Evolutionary conservation across 352 stramenopile species (phyloP).

Genomic region (Globisporangium sylvaticum): DNA sequence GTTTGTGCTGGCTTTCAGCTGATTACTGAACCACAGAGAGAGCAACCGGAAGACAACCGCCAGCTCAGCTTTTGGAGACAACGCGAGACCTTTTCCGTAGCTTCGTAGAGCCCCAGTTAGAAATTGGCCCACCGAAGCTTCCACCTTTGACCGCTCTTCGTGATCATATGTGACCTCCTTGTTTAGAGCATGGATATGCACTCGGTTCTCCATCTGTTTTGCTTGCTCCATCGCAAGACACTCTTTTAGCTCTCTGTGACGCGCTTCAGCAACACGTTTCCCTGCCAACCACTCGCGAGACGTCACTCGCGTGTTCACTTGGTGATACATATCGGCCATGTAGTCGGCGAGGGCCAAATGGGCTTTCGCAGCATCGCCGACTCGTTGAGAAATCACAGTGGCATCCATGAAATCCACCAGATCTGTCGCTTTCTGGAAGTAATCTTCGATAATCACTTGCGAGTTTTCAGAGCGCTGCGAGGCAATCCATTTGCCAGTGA

Average conservation of each 20-base stretch:
- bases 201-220: constrained; percentile 60
- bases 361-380: constrained; percentile 60
- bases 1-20: constrained; percentile 67
- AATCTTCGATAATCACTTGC: constrained; percentile 90
- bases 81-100: constrained; percentile 64
- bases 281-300: constrained; percentile 89
- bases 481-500: constrained; percentile 91
- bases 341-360: constrained; percentile 89
- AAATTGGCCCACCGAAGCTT: constrained; percentile 85
- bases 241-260: constrained; percentile 54
- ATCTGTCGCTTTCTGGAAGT: constrained; percentile 81
- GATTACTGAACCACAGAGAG: constrained; percentile 94
- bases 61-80: constrained; percentile 70
- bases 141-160: constrained; percentile 81
- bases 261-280: constrained; percentile 68
- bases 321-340: constrained; percentile 90
- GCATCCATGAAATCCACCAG: constrained; percentile 50
- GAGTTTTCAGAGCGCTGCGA: constrained; percentile 91
- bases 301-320: constrained; percentile 77
- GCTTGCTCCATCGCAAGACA: constrained; percentile 55
- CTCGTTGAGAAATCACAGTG: constrained; percentile 29
- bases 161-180: constrained; percentile 89
- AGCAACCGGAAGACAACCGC: constrained; percentile 92
- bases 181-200: constrained; percentile 66
- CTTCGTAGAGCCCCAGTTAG: constrained; percentile 85